Base-by-base conservation (phyloP, 352 stramenopile genomes). In the Phytophthora sp. region DNA sequence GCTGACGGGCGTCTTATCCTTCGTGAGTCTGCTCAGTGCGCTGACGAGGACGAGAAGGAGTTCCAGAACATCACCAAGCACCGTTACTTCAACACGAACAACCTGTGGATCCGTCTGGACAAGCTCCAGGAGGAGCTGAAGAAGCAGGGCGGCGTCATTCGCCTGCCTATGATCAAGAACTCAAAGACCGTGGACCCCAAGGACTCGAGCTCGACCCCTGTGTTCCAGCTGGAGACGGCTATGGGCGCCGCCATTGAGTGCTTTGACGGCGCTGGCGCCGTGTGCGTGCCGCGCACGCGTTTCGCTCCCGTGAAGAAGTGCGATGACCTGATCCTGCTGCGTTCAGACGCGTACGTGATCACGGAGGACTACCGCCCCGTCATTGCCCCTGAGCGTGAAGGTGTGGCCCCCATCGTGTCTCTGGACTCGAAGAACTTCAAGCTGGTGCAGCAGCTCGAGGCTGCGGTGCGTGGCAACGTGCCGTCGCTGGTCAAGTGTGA, bases 381-480 rank as follows among this genome's bases (percentile, higher is more conserved):
- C 30, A 84, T 99, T 46, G 97, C 98, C 45, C 96, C 96, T n/a
- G 84, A 96, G 69, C 97, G 95, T 69, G 90, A 97, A 57, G 91
- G 91, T 33, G 80, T 91, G n/a, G 97, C 96, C n/a, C 97, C 97
- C 23, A 90, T 98, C 26, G 94, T 99, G 36, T 73, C 77, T 13
- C 82, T 99, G 24, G 97, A 99, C 73, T 89, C 84, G 49, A 99
- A 99, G 82, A 96, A 98, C 56, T 99, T 98, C 85, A 99, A 99
- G 82, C 76, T 99, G 24, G 97, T 99, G 60, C 94, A 98, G 76
- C 90, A 98, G 60, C 86, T 99, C 2, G 97, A 99, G 75, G 95
- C 92, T 24, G 86, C 96, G 18, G 96, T 98, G 27, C 77, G 79
- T 42, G 84, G 89, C 52, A 98, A 98, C 54, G 91, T 98, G 62